Conservation (phyloP, 768 basidiomycete species). For the Boletus rubroflammeus region DNA sequence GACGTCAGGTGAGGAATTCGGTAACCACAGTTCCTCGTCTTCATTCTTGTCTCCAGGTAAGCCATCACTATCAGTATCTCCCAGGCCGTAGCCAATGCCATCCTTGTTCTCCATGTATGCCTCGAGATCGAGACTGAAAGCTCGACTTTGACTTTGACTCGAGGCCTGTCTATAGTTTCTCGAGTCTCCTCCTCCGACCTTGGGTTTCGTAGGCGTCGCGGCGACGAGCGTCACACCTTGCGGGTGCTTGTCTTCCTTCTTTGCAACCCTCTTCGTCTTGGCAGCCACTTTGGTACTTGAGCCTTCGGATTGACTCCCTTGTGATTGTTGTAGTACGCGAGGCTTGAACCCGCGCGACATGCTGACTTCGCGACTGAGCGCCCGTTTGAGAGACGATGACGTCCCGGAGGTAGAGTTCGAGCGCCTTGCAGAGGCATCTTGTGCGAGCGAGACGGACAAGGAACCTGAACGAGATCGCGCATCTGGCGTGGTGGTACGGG, state of each 20-base stretch:
- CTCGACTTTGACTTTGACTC: slow-evolving; percentile 10
- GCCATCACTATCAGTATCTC: slow-evolving; percentile 6
- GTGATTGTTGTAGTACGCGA: slow-evolving; percentile 21
- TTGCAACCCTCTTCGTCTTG: slow-evolving; percentile 10
- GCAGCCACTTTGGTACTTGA: slow-evolving; percentile 13
- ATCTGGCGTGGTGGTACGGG: slow-evolving; percentile 18
- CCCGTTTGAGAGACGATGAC: slow-evolving; percentile 43
- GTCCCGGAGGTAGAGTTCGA: slow-evolving; percentile 32
- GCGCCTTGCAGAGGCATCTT: slow-evolving; percentile 48
- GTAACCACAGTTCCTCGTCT: slow-evolving; percentile 41
- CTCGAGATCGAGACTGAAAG: slow-evolving; percentile 3
- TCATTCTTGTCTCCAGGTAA: slow-evolving; percentile 15
- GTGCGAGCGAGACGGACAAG: slow-evolving; percentile 66
- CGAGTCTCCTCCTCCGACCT: slow-evolving; percentile 6
- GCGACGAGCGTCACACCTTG: slow-evolving; percentile 43
- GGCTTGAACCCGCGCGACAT: slow-evolving; percentile 72
- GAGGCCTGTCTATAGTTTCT: slow-evolving; percentile 3
- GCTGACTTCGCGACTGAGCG: slow-evolving; percentile 68
- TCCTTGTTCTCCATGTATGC: neutral
- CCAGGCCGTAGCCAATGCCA: neutral
- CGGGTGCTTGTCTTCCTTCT: neutral
- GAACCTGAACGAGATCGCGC: slow-evolving; percentile 52
- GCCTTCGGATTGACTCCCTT: slow-evolving; percentile 11
- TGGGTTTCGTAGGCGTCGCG: slow-evolving; percentile 50
- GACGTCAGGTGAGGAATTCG: slow-evolving; percentile 41